phyloP scores from a whole-genome alignment of 306 rosid genomes.

The Prunus dulcis region DNA sequence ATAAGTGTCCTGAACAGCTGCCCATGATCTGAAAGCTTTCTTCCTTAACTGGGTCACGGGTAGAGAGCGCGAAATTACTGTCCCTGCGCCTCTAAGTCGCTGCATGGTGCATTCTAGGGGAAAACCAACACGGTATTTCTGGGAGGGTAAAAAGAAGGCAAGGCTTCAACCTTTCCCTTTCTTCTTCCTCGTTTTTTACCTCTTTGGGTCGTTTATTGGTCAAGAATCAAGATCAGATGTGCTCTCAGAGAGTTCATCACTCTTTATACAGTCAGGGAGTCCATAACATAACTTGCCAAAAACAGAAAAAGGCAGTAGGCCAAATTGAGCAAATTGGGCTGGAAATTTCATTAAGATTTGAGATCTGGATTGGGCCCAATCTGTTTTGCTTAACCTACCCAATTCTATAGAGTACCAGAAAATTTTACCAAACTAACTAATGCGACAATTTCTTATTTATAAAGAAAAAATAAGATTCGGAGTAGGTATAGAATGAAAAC shows the following conservation, averaged over 20 bases:
- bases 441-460: too few species aligned
- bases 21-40: conserved; percentile 65
- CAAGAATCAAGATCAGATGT: background rate
- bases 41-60: conserved; percentile 46
- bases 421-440: too few species aligned
- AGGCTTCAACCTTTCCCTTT: background rate
- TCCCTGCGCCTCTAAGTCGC: conserved; percentile 48
- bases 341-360: too few species aligned
- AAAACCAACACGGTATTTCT: background rate
- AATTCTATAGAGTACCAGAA: too few species aligned
- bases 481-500: too few species aligned
- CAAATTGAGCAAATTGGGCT: too few species aligned
- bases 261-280: too few species aligned
- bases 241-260: background rate
- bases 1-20: conserved; percentile 72
- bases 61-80: conserved; percentile 26
- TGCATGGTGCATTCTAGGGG: conserved; percentile 48
- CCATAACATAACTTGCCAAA: too few species aligned
- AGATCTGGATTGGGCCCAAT: too few species aligned
- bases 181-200: background rate
- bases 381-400: too few species aligned
- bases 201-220: background rate
- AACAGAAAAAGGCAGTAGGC: too few species aligned
- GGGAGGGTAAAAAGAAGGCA: conserved; percentile 13
- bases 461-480: too few species aligned